Evolutionary conservation across 73 alveolate genomes (phyloP), one percentile per base, ranked within the genome.

Genomic region (Stentor coeruleus): DNA sequence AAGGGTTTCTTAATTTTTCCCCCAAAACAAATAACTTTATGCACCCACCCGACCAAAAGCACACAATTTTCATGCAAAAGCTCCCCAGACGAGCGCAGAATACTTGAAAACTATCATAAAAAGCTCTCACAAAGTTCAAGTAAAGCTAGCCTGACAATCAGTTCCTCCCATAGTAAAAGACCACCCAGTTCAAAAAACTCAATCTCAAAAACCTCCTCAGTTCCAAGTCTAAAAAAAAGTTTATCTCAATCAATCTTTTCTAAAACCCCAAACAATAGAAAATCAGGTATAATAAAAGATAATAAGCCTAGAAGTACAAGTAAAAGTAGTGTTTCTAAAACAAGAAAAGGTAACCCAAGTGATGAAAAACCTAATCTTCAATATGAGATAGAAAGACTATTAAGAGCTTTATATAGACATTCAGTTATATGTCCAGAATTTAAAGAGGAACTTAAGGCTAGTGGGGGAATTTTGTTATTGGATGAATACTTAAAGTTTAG

Each of bases 361-460:
- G 66, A 49, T 49, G 66, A 49, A 20, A 66, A 11, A 26, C 36
- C 79, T 2, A 66, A 66, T 66, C 15, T 66, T 40, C n/a, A 66
- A 33, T 66, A 66, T 2, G 79, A 66, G 37, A 40, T 66, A 28
- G 79, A 66, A 66, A 66, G 37, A 40, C 79, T 66, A 1, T 31
- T 66, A 31, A 66, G 79, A 66, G 79, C 79, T 20, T 20, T 66
- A 0, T 66, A 20, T 66, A 20, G 79, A 2, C 79, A 66, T 31
- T 66, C 79, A 11, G 79, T 66, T 20, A 66, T 20, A 20, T 66
- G 79, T 31, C 79, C 79, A 28, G 79, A 66, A 11, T 20, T 66
- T 20, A 66, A 66, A 66, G 79, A 66, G 33, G 79, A 66, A 33
- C 37, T 66, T 20, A 66, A 31, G 37, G 37, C n/a, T 14, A 66